Evolutionary conservation across 2,329 filamentous ascomycete genomes (phyloP), one percentile per base, ranked within the genome.

Genomic region (Tolypocladium nubicola): DNA sequence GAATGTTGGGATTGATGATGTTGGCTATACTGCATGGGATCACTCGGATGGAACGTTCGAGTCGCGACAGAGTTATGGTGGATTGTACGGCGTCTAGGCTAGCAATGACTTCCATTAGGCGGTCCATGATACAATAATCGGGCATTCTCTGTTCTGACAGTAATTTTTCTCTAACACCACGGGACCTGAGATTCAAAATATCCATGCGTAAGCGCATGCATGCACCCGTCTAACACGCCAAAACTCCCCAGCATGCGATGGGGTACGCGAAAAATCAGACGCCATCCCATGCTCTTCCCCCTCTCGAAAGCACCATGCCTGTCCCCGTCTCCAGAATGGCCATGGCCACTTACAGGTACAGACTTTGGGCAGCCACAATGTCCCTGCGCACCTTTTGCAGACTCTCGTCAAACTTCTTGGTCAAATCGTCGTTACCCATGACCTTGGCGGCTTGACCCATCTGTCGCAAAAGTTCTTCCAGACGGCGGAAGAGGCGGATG

Each of bases 361-460:
- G 77, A 66, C 89, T 95, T 77, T 97, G 92, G 53, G 93, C 90
- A 30, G 93, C 91, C 59, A 99, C 93, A 70, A 99, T 92, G 71
- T 97, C 94, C 67, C 94, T 83, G 72, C 90, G 84, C 56, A 97
- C 88, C 81, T 95, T 94, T 58, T 81, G 79, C 64, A 99, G 76
- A 60, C 90, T 88, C 64, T 85, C 82, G 67, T 96, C 92, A 69
- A 99, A 99, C 75, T 96, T 97, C 69, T 86, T 82, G 68, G 92
- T 88, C 57, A 99, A 78, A 67, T 97, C 94, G 60, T 96, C 90
- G 70, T 89, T 97, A 66, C 94, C 94, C 94, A 99, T 99, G 61
- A 97, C 93, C 76, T 97, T 97, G 63, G 89, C 84, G 30, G 93
- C 94, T 75, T 97, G 89, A 19, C 88, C 93, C 82, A 97, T 96